These are phyloP conservation scores for Entrophospora sp. DNA, from an alignment of 192 early-diverging fungal genomes.

Conservation along the genomic window DNA sequence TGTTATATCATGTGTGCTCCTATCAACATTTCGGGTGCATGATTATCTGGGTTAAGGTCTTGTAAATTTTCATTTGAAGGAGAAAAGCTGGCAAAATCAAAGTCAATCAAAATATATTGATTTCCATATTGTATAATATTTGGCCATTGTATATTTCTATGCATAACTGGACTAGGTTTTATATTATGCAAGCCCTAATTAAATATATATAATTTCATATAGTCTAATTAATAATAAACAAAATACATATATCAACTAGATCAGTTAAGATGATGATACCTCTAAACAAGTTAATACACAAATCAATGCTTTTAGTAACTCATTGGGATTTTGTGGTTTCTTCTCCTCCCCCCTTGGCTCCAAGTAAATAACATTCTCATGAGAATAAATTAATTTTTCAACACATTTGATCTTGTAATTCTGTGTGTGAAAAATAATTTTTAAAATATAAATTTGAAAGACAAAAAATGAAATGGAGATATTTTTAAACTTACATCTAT, in stretches of 20 bases:
- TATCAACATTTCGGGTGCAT: conserved; percentile 5
- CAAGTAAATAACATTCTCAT: neutral
- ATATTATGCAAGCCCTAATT: neutral
- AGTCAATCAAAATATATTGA: conserved; percentile 8
- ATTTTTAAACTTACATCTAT: conserved; percentile 2
- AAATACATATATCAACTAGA: no score
- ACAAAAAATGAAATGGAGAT: neutral
- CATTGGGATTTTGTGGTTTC: conserved; percentile 11
- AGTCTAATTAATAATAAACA: neutral
- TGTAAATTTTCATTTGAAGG: neutral
- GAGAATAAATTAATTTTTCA: neutral
- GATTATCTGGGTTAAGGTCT: neutral
- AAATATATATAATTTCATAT: neutral
- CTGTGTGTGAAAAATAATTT: neutral
- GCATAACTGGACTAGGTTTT: conserved; percentile 9
- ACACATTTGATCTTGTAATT: neutral
- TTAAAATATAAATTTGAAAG: neutral
- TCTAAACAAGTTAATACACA: conserved; percentile 14
- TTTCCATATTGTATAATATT: conserved; percentile 13
- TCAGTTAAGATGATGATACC: neutral
- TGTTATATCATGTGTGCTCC: neutral
- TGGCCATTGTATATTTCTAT: conserved; percentile 11
- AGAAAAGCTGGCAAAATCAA: conserved; percentile 9
- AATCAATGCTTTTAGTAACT: conserved; percentile 3
- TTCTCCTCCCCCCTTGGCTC: neutral